phyloP scores from a whole-genome alignment of 768 basidiomycete genomes.

The Dentipellis fragilis region DNA sequence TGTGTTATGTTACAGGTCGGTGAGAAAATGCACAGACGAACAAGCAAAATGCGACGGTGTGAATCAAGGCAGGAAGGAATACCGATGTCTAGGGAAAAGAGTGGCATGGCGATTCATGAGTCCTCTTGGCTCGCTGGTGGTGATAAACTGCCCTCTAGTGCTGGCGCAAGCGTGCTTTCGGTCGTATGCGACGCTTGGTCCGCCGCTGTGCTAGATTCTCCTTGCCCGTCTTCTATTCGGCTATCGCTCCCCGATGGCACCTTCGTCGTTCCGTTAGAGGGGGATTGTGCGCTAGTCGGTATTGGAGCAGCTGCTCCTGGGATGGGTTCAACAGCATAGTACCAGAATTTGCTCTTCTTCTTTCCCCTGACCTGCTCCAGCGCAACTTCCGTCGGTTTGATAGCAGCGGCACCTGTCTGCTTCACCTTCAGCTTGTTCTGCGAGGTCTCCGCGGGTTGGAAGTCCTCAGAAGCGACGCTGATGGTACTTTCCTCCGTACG shows the following conservation, averaged over 20 bases:
- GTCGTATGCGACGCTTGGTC: conserved; percentile 8
- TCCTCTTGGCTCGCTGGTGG: conserved; percentile 28
- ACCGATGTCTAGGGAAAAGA: conserved; percentile 3
- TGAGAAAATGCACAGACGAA: background rate
- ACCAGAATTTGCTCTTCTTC: conserved; percentile 84
- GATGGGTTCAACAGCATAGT: conserved; percentile 74
- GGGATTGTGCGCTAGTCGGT: background rate
- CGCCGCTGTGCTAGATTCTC: background rate
- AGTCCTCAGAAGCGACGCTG: conserved; percentile 19
- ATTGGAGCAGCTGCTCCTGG: conserved; percentile 17
- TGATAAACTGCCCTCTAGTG: conserved; percentile 33
- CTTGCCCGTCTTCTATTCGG: background rate
- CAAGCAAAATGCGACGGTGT: background rate
- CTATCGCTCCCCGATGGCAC: background rate
- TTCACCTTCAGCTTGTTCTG: conserved; percentile 32
- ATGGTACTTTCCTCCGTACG: conserved; percentile 64
- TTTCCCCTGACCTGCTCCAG: conserved; percentile 68
- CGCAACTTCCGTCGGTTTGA: conserved; percentile 67
- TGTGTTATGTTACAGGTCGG: background rate
- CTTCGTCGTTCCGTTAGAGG: background rate
- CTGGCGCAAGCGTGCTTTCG: conserved; percentile 20
- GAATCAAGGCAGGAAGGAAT: conserved; percentile 3
- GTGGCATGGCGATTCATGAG: conserved; percentile 12
- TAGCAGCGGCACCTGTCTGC: conserved; percentile 47
- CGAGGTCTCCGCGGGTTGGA: conserved; percentile 16